Evolutionary conservation across 108 stramenopile genomes (phyloP).

Genomic region (Asterionellopsis glacialis): DNA sequence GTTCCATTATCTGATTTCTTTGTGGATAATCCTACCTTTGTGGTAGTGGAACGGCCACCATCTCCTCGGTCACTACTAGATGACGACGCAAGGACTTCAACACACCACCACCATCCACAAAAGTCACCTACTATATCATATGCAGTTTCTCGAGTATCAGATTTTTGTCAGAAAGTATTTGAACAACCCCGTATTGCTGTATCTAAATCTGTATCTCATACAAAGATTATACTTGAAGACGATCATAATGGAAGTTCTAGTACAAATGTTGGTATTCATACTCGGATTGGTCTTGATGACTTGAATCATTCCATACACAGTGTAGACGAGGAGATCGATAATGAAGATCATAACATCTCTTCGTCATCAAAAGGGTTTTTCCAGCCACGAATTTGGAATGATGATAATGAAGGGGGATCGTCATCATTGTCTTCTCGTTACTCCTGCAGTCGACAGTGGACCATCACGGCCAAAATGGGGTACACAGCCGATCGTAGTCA

Average conservation of each 20-base stretch:
- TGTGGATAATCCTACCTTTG: background rate
- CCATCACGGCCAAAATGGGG: constrained; percentile 26
- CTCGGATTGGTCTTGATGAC: constrained; percentile 35
- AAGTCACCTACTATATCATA: constrained; percentile 16
- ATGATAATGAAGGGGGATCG: constrained; percentile 6
- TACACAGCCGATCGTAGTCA: background rate
- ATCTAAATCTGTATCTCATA: constrained; percentile 9
- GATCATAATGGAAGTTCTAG: background rate
- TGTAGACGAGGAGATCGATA: too few relatives aligned
- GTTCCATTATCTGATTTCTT: background rate
- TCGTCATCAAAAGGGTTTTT: background rate
- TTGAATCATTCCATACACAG: too few relatives aligned
- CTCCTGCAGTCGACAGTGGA: constrained; percentile 46
- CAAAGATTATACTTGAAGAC: constrained; percentile 5
- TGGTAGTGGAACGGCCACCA: too few relatives aligned
- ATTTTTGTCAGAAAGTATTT: constrained; percentile 14
- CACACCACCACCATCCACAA: too few relatives aligned
- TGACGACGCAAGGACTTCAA: too few relatives aligned
- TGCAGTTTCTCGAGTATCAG: constrained; percentile 8
- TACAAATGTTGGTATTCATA: constrained; percentile 39
- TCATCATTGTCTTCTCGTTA: background rate
- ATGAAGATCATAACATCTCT: too few relatives aligned
- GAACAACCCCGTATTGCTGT: constrained; percentile 19
- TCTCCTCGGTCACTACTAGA: too few relatives aligned
- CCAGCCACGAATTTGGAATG: constrained; percentile 8